Conservation (phyloP, 805 yeast genomes). For the Kurtzmaniella fragi region DNA sequence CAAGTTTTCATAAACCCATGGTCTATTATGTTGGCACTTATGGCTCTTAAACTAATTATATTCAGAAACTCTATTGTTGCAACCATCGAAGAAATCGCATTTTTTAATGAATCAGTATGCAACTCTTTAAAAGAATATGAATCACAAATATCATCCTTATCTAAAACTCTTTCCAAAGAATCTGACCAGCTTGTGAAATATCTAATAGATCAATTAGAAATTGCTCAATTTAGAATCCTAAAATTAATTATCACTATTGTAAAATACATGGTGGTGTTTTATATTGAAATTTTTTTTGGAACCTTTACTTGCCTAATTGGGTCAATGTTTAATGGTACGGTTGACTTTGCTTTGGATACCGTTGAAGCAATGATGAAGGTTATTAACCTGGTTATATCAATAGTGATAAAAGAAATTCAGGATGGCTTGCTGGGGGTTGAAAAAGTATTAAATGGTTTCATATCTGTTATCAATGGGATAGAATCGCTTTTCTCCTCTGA, state of each 20-base stretch:
- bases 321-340: conserved; percentile 68
- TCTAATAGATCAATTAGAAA: conserved; percentile 44
- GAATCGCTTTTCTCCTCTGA: conserved; percentile 44
- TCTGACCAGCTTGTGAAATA: conserved; percentile 49
- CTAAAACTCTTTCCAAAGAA: conserved; percentile 51
- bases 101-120: conserved; percentile 42
- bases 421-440: conserved; percentile 62
- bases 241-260: conserved; percentile 48
- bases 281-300: conserved; percentile 71
- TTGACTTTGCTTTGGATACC: conserved; percentile 66
- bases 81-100: conserved; percentile 37
- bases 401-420: conserved; percentile 57
- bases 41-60: conserved; percentile 55
- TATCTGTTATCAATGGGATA: conserved; percentile 47
- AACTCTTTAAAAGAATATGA: conserved; percentile 37
- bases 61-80: conserved; percentile 45
- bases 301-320: conserved; percentile 81
- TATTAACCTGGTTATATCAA: conserved; percentile 57
- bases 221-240: conserved; percentile 40
- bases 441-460: conserved; percentile 49
- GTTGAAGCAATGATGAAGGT: conserved; percentile 56
- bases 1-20: conserved; percentile 66
- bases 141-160: conserved; percentile 36
- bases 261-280: conserved; percentile 56
- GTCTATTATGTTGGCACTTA: conserved; percentile 50